Evolutionary conservation across 2,329 filamentous ascomycete genomes (phyloP).

Genomic region (Alternaria sp.): DNA sequence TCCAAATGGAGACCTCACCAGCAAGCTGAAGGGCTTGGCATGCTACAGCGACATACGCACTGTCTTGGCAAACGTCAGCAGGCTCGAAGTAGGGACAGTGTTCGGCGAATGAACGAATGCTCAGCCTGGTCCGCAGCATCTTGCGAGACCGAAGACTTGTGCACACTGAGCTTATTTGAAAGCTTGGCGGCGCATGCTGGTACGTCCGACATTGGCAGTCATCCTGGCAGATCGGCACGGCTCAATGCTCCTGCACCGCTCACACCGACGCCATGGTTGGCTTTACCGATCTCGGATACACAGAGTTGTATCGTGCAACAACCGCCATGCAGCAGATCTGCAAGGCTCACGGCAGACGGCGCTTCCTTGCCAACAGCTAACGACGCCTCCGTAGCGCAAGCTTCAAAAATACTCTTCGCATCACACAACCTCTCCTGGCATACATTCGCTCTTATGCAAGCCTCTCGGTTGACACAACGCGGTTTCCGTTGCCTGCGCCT

Average conservation of each 20-base stretch:
- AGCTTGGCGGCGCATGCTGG: slow-evolving; percentile 11
- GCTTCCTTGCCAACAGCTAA: background rate
- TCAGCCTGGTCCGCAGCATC: slow-evolving; percentile 7
- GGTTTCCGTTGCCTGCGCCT: background rate
- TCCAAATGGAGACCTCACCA: background rate
- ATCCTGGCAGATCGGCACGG: slow-evolving; percentile 1
- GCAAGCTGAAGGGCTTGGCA: background rate
- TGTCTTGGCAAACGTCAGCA: slow-evolving; percentile 2
- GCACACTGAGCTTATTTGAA: slow-evolving; percentile 5
- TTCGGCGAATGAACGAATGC: background rate
- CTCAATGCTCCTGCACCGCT: background rate
- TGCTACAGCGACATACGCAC: background rate
- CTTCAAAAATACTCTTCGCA: background rate
- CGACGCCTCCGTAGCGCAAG: background rate
- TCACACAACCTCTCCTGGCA: background rate
- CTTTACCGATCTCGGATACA: background rate
- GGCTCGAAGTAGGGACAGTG: background rate
- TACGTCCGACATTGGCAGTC: background rate
- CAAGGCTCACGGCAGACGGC: slow-evolving; percentile 8
- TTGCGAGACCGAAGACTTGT: background rate
- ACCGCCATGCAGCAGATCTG: background rate
- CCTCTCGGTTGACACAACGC: background rate
- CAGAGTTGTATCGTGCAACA: background rate
- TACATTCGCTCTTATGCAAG: background rate
- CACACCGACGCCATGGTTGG: background rate